phyloP scores from a whole-genome alignment of 306 rosid genomes.

The Acacia acuminata region DNA sequence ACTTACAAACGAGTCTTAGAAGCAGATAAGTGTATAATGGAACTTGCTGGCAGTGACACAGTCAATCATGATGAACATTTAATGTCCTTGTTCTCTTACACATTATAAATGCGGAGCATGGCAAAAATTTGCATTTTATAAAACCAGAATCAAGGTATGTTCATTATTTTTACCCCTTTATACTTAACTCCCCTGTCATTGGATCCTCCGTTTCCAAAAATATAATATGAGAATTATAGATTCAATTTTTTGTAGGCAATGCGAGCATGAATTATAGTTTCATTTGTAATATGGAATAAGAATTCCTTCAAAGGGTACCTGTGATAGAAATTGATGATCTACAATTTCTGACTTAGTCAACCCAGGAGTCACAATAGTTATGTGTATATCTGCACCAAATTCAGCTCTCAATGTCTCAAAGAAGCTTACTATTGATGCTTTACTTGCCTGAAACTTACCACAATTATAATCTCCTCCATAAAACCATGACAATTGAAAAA shows the following conservation, averaged over 20 bases:
- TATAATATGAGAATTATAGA: neutral
- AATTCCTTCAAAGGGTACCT: neutral
- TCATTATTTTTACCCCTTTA: too few species aligned
- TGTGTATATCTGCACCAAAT: constrained; percentile 21
- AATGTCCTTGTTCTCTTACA: neutral
- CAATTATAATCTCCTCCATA: neutral
- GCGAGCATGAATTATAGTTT: neutral
- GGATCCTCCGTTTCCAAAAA: too few species aligned
- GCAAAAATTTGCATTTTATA: neutral
- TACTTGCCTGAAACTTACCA: constrained; percentile 33
- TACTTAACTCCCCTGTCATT: too few species aligned
- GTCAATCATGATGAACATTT: neutral
- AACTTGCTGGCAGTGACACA: neutral
- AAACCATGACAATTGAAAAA: neutral
- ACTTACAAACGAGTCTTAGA: neutral
- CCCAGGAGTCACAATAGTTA: constrained; percentile 37
- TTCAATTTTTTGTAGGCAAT: too few species aligned
- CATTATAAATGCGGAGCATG: neutral
- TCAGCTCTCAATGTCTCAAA: constrained; percentile 35
- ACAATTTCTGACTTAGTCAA: neutral
- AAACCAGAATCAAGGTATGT: neutral
- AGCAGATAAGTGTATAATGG: neutral
- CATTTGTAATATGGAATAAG: neutral
- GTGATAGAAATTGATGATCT: neutral
- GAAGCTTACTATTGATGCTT: constrained; percentile 34